Evolutionary conservation across 2,329 filamentous ascomycete genomes (phyloP), one percentile per base, ranked within the genome.

Genomic region (Dothideomycetes sp.): DNA sequence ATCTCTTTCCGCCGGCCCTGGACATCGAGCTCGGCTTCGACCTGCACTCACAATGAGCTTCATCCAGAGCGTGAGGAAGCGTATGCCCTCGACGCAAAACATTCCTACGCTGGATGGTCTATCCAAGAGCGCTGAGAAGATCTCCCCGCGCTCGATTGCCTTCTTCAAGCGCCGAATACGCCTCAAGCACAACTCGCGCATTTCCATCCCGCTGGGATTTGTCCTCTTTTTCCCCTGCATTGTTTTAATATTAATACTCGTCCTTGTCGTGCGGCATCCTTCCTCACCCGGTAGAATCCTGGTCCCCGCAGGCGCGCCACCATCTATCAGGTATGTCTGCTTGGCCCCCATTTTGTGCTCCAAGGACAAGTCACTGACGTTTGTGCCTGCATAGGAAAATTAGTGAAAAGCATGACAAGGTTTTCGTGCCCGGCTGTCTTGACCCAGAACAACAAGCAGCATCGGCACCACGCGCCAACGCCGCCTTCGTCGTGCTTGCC

Each of bases 351-450:
- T 27, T 12, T 17, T 27, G 32, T 15, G 30, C 31, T 18, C 11
- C 18, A 4, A 5, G n/a, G 32, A n/a, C 40, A 12, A 56, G 8
- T 19, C 14, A 12, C 19, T 34, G 19, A 42, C 17, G 12, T 19
- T 12, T 4, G 14, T 22, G 9, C 16, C n/a, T 37, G 29, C 49
- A 54, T 56, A 94, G 88, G 52, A 89, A 87, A 77, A 98, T 98
- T 53, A 94, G 83, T 65, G 91, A 96, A 65, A 84, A 93, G 55
- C 78, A 96, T 63, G 91, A 98, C 65, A 94, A 94, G 64, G 87
- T 95, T 37, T 98, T 98, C 55, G 83, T 87, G 37, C 84, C 79
- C 29, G 91, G 91, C 49, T 98, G 91, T 60, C 73, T 85, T 53
- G 79, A 88, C 50, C 71, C 71, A 8, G 59, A 68, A 36, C 80